These are phyloP conservation scores for Saccharomycopsis guyanensis DNA, from an alignment of 805 yeast species.

Conservation along the genomic window DNA sequence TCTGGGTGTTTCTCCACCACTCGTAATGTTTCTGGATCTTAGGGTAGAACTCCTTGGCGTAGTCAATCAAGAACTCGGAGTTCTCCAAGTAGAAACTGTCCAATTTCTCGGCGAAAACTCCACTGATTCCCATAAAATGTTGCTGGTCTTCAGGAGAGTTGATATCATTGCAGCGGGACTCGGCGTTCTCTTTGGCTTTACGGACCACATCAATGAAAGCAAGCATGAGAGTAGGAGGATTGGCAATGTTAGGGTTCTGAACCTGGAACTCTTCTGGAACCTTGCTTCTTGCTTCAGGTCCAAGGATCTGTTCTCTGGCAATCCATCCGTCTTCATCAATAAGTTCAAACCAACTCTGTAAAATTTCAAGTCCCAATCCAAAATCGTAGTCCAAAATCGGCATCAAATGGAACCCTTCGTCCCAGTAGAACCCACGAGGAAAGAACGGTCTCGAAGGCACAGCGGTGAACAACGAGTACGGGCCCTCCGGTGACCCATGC, in stretches of 20 bases:
- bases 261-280: conserved; percentile 80
- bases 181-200: conserved; percentile 29
- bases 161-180: conserved; percentile 23
- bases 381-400: conserved; percentile 79
- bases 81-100: conserved; percentile 48
- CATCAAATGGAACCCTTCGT: conserved; percentile 90
- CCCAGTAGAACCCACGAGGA: conserved; percentile 98
- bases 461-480: conserved; percentile 65
- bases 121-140: conserved; percentile 8
- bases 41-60: conserved; percentile 66
- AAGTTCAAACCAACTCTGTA: conserved; percentile 79
- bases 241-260: conserved; percentile 85
- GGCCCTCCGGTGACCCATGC: conserved; percentile 63
- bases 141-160: conserved; percentile 28
- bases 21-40: conserved; percentile 67
- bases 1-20: conserved; percentile 79
- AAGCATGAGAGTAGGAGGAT: conserved; percentile 90
- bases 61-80: conserved; percentile 51
- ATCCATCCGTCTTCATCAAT: conserved; percentile 95
- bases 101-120: conserved; percentile 26
- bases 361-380: conserved; percentile 69
- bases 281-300: conserved; percentile 79
- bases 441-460: conserved; percentile 92
- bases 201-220: conserved; percentile 53
- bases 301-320: conserved; percentile 90